Base-by-base conservation (phyloP, 2,329 filamentous ascomycete species). In the Diaporthe eres region DNA sequence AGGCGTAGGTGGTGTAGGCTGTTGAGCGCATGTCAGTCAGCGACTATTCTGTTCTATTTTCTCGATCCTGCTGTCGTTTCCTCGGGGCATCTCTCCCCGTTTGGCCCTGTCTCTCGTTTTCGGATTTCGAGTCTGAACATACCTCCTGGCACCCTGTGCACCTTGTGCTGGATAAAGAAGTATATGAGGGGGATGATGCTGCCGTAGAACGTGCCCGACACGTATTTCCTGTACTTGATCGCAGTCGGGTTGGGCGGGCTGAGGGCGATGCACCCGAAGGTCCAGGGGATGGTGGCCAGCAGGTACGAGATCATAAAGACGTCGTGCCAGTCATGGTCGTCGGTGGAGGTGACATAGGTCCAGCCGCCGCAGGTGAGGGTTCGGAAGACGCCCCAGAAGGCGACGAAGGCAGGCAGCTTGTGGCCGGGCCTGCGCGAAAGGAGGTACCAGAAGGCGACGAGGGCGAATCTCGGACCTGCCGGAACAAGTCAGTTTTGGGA, bases 251-350 rank as follows among this genome's bases (percentile, higher is more conserved):
- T 98, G 74, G 93, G 92, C 15, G 96, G 95, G 85, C 96, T 98
- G 71, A 98, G 87, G 7, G 94, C 92, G 77, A 98, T 90, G 84
- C 96, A 98, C 67, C 97, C 97, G 65, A 95, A 85, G 2, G 96
- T 99, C 97, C 97, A 99, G 2, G 97, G 97, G 72, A 99, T 88
- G 3, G 97, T 98, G 47, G 95, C 94, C 61, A 99, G 93, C 74
- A 99, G 89, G 85, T 99, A 99, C 19, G 95, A 97, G 80, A 99
- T 98, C 97, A 99, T 99, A 84, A 99, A 96, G 78, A 98, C 96
- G 82, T 99, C 97, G 84, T 99, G 97, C 96, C 95, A 98, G 85
- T 98, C 92, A 85, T 99, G 97, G 83, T 98, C 95, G 83, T 99
- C 97, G 58, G 97, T 99, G 77, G 97, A 98, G 37, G 97, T 99